Evolutionary conservation across 257 asterid genomes (phyloP), one percentile per base, ranked within the genome.

Genomic region (Plantago ovata): DNA sequence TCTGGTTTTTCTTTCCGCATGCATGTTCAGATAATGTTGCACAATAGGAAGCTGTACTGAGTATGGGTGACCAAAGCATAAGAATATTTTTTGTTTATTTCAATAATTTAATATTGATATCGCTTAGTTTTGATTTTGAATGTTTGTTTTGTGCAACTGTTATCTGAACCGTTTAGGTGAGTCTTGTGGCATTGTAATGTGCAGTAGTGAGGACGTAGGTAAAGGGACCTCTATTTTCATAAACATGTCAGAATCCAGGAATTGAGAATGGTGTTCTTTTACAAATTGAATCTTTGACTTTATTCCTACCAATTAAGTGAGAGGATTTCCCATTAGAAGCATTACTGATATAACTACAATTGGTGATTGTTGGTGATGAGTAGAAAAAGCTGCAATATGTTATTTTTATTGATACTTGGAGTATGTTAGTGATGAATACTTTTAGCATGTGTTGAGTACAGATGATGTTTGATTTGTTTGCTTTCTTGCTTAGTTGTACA

Each of bases 11-110:
- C 19, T 70, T n/a, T 69, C 40, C 52, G 18, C 16, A 1, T 56
- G 42, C 72, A 65, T 23, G 43, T 66, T 49, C 60, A 49, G 63
- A 43, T 53, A 42, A 60, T 42, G 53, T 20, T 49, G 56, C 46
- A 55, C 22, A 43, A 19, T 65, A 32, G 56, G 55, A 62, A 51
- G 42, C 20, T 69, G 56, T 38, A 61, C 65, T 32, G 67, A 42
- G 36, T 46, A 54, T 42, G 52, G 21, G 41, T 42, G 18, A 44
- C 9, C 44, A 48, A 10, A 42, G 13, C 33, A 60, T 16, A 3
- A 21, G 14, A 15, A 20, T 7, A 8, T 38, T 18, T 18, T n/a
- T 10, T 24, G 1, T 21, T 39, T 10, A 21, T 39, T 21, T 45
- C 58, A 24, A 7, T 24, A 10, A 11, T 54, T 16, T 20, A 41